Conservation (phyloP, 2,329 filamentous ascomycete genomes). For the Stemphylium vesicarium region DNA sequence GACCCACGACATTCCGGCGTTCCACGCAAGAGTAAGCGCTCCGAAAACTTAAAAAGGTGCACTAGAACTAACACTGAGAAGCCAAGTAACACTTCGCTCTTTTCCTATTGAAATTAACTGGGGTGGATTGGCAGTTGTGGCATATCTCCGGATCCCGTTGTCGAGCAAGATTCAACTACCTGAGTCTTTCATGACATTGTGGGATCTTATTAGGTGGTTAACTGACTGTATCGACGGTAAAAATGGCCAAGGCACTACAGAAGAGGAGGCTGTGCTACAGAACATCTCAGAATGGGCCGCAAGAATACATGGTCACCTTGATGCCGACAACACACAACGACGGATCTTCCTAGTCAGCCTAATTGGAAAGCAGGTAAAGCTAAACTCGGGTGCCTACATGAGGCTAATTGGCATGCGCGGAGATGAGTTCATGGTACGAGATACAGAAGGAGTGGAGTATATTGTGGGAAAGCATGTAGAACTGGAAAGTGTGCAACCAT, state of each 20-base stretch:
- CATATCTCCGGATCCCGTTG: neutral
- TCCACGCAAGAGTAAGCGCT: neutral
- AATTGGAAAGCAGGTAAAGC: constrained; percentile 1
- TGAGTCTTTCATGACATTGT: neutral
- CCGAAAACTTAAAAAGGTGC: neutral
- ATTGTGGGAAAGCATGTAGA: neutral
- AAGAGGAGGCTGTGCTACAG: neutral
- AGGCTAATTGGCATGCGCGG: neutral
- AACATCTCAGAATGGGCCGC: neutral
- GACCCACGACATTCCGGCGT: neutral
- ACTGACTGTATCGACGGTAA: neutral
- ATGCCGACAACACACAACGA: neutral
- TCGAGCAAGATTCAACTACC: neutral
- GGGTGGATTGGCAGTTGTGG: neutral
- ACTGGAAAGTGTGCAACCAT: neutral
- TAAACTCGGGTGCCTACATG: neutral
- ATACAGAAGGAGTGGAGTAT: neutral
- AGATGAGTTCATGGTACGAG: neutral
- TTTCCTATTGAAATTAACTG: neutral
- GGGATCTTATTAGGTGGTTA: neutral
- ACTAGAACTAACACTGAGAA: neutral
- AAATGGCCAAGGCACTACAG: neutral
- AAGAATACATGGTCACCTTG: neutral
- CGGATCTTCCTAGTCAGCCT: neutral
- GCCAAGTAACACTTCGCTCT: neutral